Evolutionary conservation across 305 asterid genomes (phyloP), one percentile per base, ranked within the genome.

Genomic region (Solanum aculeatissimum): DNA sequence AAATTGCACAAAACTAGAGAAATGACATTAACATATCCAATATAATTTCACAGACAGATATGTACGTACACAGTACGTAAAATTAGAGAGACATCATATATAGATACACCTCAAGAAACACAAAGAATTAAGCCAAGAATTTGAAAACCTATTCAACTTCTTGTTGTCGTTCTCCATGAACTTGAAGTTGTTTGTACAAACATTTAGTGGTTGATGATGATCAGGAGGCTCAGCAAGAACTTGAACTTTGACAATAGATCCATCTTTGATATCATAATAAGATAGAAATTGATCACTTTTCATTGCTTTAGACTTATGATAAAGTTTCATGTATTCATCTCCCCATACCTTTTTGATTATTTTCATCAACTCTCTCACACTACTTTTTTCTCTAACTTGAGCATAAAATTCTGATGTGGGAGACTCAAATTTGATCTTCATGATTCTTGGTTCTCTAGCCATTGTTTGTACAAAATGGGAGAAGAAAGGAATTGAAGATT

Each of bases 311-410:
- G 79, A 82, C 14, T 47, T 63, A 21, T 53, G 58, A 69, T 82
- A 54, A 53, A 82, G 79, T 65, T 16, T 65, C 79, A 82, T 82
- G 40, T 82, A 18, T 15, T 82, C 85, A 63, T 51, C 60, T 21
- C 85, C 85, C 85, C 85, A 82, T 47, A 69, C 85, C 65, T 12
- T 68, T 82, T 16, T 82, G 18, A 82, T 25, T n/a, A 82, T 82
- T 19, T 82, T 82, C 75, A 82, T 82, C n/a, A 82, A 69, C 6
- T 82, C 85, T 38, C 29, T 82, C 3, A 82, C 84, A 35, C 27
- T 82, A 11, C 40, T 45, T 19, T 69, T 45, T 32, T 25, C 84
- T 23, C 25, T 82, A 14, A 82, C 79, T 27, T 63, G 63, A 19
- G 54, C 63, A 49, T 69, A 69, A 2, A 82, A 82, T 38, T 82